Evolutionary conservation across 2,329 filamentous ascomycete species (phyloP), one percentile per base, ranked within the genome.

Genomic region (Corynespora cassiicola): DNA sequence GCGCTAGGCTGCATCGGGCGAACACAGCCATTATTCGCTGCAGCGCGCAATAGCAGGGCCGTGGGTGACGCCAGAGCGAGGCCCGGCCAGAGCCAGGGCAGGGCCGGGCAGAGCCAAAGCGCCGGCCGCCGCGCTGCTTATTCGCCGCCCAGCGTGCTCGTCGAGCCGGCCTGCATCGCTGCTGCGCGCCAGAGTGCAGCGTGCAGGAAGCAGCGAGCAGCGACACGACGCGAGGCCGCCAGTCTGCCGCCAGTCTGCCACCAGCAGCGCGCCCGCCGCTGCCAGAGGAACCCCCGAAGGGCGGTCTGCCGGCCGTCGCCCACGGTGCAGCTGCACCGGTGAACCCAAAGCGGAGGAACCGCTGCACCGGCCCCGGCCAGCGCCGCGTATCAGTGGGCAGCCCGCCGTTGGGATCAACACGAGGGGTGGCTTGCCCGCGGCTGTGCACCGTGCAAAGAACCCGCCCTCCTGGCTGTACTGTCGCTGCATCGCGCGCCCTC

Each of bases 21-120:
- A 51, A 36, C 43, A 41, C 49, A 50, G 36, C 38, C 30, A 47
- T 45, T 45, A 56, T 60, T 61, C 56, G 58, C 50, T 49, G 47
- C 42, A 41, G 38, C 22, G 33, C 28, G 43, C 41, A 50, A 55
- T 36, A 45, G 34, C 36, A 35, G 26, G 37, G 34, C 37, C 34
- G 27, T 36, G 42, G 50, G 36, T 43, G 40, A 53, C 52, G 45
- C 51, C 41, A 42, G 25, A 42, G 36, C 43, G 35, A 29, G 16
- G n/a, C n/a, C n/a, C n/a, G n/a, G n/a, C n/a, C n/a, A n/a, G n/a
- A n/a, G n/a, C n/a, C n/a, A n/a, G n/a, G n/a, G n/a, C n/a, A n/a
- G n/a, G n/a, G n/a, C n/a, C n/a, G n/a, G n/a, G n/a, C n/a, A 17
- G 25, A 33, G 35, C 36, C 43, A 41, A 24, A 38, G 37, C 23